phyloP scores from a whole-genome alignment of 2,329 filamentous ascomycete species.

The Ceratocystis destructans region DNA sequence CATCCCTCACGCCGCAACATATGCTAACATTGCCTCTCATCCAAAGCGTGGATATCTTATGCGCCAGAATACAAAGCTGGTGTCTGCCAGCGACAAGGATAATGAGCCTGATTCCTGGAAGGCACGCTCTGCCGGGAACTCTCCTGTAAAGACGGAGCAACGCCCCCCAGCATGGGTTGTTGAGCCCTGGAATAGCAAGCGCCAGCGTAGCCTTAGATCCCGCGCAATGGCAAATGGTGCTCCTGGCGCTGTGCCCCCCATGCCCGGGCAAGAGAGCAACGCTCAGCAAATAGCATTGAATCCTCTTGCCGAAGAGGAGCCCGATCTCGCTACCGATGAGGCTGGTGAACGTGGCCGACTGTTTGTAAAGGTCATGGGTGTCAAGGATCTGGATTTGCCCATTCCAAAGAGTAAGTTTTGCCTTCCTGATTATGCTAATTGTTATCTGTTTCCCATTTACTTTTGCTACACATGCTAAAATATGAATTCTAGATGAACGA shows the following conservation, averaged over 20 bases:
- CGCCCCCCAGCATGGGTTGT: constrained; percentile 90
- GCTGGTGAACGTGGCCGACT: constrained; percentile 76
- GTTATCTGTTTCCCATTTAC: neutral
- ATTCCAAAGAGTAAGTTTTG: constrained; percentile 67
- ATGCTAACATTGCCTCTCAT: constrained; percentile 47
- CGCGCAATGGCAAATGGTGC: constrained; percentile 27
- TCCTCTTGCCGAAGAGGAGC: constrained; percentile 56
- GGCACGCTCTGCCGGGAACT: constrained; percentile 50
- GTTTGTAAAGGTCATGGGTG: constrained; percentile 97
- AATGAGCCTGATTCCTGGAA: constrained; percentile 37
- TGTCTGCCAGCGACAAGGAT: constrained; percentile 75
- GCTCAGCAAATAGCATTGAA: constrained; percentile 42
- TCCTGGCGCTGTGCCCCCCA: constrained; percentile 56
- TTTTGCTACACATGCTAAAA: constrained; percentile 18
- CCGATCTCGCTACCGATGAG: constrained; percentile 52
- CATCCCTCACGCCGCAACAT: constrained; percentile 21
- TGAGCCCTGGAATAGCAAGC: constrained; percentile 88
- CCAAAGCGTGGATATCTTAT: constrained; percentile 95
- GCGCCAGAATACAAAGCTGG: constrained; percentile 95
- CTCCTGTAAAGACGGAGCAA: constrained; percentile 52
- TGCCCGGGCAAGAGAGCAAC: constrained; percentile 80
- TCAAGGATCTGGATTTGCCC: constrained; percentile 88
- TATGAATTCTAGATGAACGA: constrained; percentile 52
- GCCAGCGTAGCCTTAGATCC: constrained; percentile 47
- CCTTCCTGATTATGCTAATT: constrained; percentile 18